Evolutionary conservation across 352 stramenopile species (phyloP).

Genomic region (Globisporangium abappressorium): DNA sequence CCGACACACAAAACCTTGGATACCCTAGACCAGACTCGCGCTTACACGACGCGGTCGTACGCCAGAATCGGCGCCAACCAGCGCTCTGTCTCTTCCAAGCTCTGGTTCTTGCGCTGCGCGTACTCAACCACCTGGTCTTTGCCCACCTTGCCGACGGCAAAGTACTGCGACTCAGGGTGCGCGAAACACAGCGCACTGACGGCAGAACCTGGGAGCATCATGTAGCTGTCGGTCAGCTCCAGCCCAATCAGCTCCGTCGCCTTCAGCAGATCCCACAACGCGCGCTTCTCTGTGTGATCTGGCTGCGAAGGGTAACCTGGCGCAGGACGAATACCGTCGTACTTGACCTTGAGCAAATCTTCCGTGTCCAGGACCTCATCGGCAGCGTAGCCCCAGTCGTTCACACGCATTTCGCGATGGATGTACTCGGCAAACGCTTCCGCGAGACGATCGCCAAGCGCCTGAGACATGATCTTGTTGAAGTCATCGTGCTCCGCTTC

Average conservation of each 20-base stretch:
- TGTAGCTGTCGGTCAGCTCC: conserved; percentile 91
- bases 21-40: not conserved
- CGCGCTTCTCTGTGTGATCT: conserved; percentile 97
- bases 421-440: conserved; percentile 97
- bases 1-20: not conserved
- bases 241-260: conserved; percentile 92
- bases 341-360: conserved; percentile 98
- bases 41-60: conserved; percentile 83
- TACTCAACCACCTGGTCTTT: conserved; percentile 97
- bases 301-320: conserved; percentile 97
- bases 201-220: conserved; percentile 94
- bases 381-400: conserved; percentile 95
- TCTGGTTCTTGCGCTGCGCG: conserved; percentile 90
- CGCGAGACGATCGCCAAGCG: conserved; percentile 57
- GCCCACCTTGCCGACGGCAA: conserved; percentile 95
- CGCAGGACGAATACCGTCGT: conserved; percentile 96
- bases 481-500: conserved; percentile 96
- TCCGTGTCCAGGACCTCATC: conserved; percentile 89
- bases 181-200: conserved; percentile 96
- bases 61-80: conserved; percentile 96
- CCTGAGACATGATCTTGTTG: conserved; percentile 97
- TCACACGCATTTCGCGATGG: conserved; percentile 93
- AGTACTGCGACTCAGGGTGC: conserved; percentile 95
- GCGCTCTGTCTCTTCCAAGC: conserved; percentile 87
- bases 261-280: conserved; percentile 95